Base-by-base conservation (phyloP, 345 rosid species). In the Sonneratia alba region DNA sequence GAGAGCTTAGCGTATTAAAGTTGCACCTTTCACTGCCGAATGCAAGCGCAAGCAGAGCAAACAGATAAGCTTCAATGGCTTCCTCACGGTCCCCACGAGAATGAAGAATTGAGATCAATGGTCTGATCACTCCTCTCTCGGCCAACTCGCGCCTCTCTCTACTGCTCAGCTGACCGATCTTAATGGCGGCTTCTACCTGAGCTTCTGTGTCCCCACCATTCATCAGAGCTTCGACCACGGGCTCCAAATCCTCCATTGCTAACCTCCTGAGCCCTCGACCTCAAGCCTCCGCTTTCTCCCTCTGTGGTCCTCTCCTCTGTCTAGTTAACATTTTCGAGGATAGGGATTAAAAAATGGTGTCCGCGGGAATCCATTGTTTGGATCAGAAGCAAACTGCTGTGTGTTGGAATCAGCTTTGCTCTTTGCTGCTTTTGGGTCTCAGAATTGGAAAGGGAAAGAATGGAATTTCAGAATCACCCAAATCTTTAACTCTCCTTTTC, bases 11-110 rank as follows among this genome's bases (percentile, higher is more conserved):
- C 15, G 53, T 27, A 27, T 27, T 27, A 27, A 27, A 27, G 32
- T 40, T 59, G 19, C 36, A 93, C 98, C 93, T 76, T 85, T 93
- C 98, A 67, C 92, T 91, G 80, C 97, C 98, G 75, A 84, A 93
- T 72, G 93, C 92, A 69, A 89, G 91, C 73, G 87, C 85, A 67
- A 93, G 97, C 73, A 89, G 75, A 70, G 92, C 91, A 51, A 85
- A 78, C 21, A 93, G 85, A 51, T 96, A 79, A 77, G 90, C 91
- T 81, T 93, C 87, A 70, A 77, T 81, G 81, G 92, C 83, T 74
- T 83, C 79, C 70, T 89, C 92, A 42, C 34, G n/a, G 6, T 34
- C 70, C 4, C 49, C 34, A 19, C 83, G 89, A 4, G 91, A 88
- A 57, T 78, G 85, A 71, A 91, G 86, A 87, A 93, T 88, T 5